A percentile compares a stretch with the other conserved stretches of the same genome.
Conservation (phyloP, 75 land plant species). For the Ceratopteris richardii region DNA sequence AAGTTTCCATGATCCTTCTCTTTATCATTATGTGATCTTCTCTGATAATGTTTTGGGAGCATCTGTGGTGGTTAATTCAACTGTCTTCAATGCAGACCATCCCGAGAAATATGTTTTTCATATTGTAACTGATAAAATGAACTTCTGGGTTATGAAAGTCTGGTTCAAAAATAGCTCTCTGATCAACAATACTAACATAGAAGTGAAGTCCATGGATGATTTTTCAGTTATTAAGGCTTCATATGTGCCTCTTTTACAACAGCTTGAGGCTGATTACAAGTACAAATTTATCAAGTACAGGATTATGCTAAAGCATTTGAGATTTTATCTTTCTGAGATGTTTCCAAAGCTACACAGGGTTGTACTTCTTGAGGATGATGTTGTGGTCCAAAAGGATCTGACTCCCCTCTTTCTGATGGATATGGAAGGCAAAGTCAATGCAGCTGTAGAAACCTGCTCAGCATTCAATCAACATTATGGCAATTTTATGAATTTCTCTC, state of each 20-base stretch:
- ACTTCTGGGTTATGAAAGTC: slow-evolving; percentile 67
- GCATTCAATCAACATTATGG: slow-evolving; percentile 50
- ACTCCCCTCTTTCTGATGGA: slow-evolving; percentile 57
- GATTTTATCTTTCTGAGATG: slow-evolving; percentile 61
- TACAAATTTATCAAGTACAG: slow-evolving; percentile 21
- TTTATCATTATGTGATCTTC: slow-evolving; percentile 65
- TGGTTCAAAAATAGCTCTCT: slow-evolving; percentile 48
- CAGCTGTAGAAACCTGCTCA: slow-evolving; percentile 63
- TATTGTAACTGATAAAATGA: slow-evolving; percentile 65
- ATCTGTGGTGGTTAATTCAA: slow-evolving; percentile 67
- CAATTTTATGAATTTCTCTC: slow-evolving; percentile 64
- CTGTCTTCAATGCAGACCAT: slow-evolving; percentile 45
- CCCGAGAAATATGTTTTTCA: slow-evolving; percentile 65
- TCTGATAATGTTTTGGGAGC: slow-evolving; percentile 68
- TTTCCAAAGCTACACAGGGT: slow-evolving; percentile 54
- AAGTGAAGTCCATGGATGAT: slow-evolving; percentile 52
- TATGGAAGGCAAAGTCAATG: slow-evolving; percentile 72
- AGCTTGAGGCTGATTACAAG: slow-evolving; percentile 54
- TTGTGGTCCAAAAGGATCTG: slow-evolving; percentile 61
- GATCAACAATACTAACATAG: slow-evolving; percentile 40
- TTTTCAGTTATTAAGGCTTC: slow-evolving; percentile 51
- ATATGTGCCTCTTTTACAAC: slow-evolving; percentile 53
- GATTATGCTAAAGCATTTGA: neutral
- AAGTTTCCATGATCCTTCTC: slow-evolving; percentile 35
- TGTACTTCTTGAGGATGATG: slow-evolving; percentile 60